Base-by-base conservation (phyloP, 352 stramenopile species). In the Pythium monospermum region DNA sequence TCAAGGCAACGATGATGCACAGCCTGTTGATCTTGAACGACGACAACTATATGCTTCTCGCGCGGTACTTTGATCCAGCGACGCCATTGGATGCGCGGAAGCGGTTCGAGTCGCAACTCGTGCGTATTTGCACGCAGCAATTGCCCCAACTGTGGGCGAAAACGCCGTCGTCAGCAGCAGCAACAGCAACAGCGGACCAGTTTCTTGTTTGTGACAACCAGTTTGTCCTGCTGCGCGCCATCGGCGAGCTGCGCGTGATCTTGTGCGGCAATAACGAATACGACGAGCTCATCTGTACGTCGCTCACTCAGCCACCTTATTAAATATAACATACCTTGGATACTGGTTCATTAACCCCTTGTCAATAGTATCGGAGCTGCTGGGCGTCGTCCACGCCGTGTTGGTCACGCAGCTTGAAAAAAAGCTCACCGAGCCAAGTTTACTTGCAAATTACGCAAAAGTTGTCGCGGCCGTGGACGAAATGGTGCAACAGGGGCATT, bases 271-370 rank as follows among this genome's bases (percentile, higher is more conserved):
- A 54, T 26, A 57, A 67, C 19, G 78, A 87, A 39, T 87, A 89
- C 51, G 78, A 89, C 42, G 78, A 89, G 31, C 72, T 89, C 32
- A 73, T 86, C 15, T 69, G 77, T 88, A 66, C 47, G 74, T 75
- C 13, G 38, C 5, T n/a, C n/a, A n/a, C n/a, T n/a, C n/a, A n/a
- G n/a, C n/a, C n/a, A n/a, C n/a, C n/a, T n/a, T n/a, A n/a, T n/a
- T n/a, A n/a, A n/a, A n/a, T n/a, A n/a, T n/a, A n/a, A n/a, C n/a
- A n/a, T n/a, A n/a, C n/a, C n/a, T n/a, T n/a, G n/a, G n/a, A n/a
- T n/a, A n/a, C n/a, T n/a, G n/a, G n/a, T n/a, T n/a, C n/a, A n/a
- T n/a, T n/a, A n/a, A n/a, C n/a, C n/a, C n/a, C n/a, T n/a, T n/a
- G n/a, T n/a, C n/a, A n/a, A n/a, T 35, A 89, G 78, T 85, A 62